Evolutionary conservation across 352 stramenopile genomes (phyloP), one percentile per base, ranked within the genome.

Genomic region (Phytophthora cactorum): DNA sequence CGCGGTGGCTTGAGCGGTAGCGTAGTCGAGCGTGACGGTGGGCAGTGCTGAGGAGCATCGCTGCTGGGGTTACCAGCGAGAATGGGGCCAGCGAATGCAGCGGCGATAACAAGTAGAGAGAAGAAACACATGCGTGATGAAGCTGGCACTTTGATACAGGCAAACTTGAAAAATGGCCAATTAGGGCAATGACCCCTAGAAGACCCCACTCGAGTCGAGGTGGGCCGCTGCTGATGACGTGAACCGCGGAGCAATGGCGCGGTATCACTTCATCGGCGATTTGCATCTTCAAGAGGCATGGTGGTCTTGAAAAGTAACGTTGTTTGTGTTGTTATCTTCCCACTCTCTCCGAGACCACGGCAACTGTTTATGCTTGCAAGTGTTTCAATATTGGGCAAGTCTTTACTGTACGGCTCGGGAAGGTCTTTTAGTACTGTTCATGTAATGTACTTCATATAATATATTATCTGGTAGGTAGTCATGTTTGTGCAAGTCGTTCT

Each of bases 1-100:
- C 4, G 39, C 64, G 12, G 66, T 49, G 9, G 59, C 69, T n/a
- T 71, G 63, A 11, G 73, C 50, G 15, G 59, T 77, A 22, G 63
- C 59, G 51, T 77, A 77, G 54, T 73, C 54, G 25, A 77, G 69
- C 34, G 63, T 49, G 22, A 73, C 34, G 36, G 63, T 66, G 14
- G 62, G 56, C 12, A 71, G 22, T 5, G 59, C 52, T 2, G 59
- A 69, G 2, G 63, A 56, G 4, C 47, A 49, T 34, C 14, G 25
- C 32, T 64, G 11, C 15, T 59, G 52, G 38, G 38, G 38, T 51
- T 52, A 4, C 36, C 57, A 50, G 57, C 57, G 0, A 67, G 25
- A 34, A 41, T 17, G 2, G 59, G 59, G 15, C 47, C 25, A 11
- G 67, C 5, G 10, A 50, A 34, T 3, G 46, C 47, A 12, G 47